phyloP scores from a whole-genome alignment of 176 grass and related monocot genomes.

The Pontederia crassipes region DNA sequence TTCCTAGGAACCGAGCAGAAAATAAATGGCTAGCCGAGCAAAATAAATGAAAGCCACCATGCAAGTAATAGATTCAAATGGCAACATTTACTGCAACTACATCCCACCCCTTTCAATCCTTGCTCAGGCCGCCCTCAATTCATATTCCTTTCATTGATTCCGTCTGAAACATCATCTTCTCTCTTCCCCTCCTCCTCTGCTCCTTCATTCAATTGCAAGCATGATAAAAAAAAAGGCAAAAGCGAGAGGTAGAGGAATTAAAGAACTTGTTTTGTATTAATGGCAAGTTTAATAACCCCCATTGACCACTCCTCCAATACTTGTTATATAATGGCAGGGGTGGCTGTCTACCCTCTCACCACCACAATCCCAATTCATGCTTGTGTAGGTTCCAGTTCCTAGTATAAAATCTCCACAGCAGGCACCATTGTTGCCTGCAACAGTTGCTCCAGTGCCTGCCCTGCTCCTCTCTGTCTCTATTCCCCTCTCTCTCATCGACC shows the following conservation, averaged over 20 bases:
- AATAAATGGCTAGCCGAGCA: too few relatives aligned
- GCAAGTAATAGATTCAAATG: too few relatives aligned
- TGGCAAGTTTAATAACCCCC: constrained; percentile 27
- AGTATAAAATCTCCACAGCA: constrained; percentile 9
- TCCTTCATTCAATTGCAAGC: background rate
- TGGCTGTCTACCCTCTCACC: constrained; percentile 9
- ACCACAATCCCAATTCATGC: constrained; percentile 8
- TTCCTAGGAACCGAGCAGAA: too few relatives aligned
- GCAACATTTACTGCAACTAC: too few relatives aligned
- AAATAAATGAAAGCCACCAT: too few relatives aligned
- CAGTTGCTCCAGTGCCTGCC: too few relatives aligned
- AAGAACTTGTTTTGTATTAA: constrained; percentile 34
- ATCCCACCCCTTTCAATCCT: too few relatives aligned
- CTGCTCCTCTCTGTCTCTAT: too few relatives aligned
- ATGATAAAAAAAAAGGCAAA: background rate
- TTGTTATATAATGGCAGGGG: constrained; percentile 37
- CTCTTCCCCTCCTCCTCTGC: background rate
- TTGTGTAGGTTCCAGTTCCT: constrained; percentile 19
- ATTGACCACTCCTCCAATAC: constrained; percentile 14
- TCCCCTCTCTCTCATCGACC: too few relatives aligned
- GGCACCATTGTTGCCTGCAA: too few relatives aligned
- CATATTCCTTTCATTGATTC: constrained; percentile 9
- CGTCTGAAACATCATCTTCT: constrained; percentile 13
- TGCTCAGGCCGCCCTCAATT: background rate
- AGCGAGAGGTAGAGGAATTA: background rate